Conservation (phyloP, 805 yeast species). For the Sungouiozyma ichnusensis region DNA sequence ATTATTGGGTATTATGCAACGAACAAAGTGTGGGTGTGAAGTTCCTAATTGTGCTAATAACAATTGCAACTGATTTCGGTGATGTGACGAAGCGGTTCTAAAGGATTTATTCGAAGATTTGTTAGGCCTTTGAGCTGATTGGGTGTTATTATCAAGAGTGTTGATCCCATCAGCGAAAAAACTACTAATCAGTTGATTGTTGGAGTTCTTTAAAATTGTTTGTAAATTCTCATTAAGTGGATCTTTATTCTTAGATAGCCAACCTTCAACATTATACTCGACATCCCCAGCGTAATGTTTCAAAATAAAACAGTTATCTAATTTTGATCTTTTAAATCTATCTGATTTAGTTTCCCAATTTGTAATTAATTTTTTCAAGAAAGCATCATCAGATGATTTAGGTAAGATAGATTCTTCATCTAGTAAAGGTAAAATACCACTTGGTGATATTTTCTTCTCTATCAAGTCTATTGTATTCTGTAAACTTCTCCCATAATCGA, state of each 20-base stretch:
- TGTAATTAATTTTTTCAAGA: conserved; percentile 64
- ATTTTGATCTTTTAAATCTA: conserved; percentile 64
- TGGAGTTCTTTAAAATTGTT: conserved; percentile 47
- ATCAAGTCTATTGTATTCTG: conserved; percentile 91
- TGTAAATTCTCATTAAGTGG: conserved; percentile 75
- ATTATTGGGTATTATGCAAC: conserved; percentile 89
- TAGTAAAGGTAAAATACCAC: conserved; percentile 75
- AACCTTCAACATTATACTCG: conserved; percentile 83
- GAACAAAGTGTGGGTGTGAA: conserved; percentile 93
- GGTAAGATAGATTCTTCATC: conserved; percentile 97
- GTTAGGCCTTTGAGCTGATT: not conserved
- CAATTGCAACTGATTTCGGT: conserved; percentile 68
- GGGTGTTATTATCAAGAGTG: conserved; percentile 4
- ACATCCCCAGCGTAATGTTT: conserved; percentile 95
- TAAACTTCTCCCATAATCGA: conserved; percentile 89
- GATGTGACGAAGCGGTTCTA: conserved; percentile 73
- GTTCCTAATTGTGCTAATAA: conserved; percentile 62
- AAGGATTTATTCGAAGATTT: conserved; percentile 9
- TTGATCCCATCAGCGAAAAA: conserved; percentile 35
- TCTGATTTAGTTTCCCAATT: conserved; percentile 46
- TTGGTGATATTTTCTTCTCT: conserved; percentile 53
- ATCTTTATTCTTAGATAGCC: conserved; percentile 92
- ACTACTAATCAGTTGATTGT: conserved; percentile 42
- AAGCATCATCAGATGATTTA: conserved; percentile 71
- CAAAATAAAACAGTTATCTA: conserved; percentile 67